Evolutionary conservation across 208 protist species (phyloP).

Genomic region (Acanthamoeba healyi): DNA sequence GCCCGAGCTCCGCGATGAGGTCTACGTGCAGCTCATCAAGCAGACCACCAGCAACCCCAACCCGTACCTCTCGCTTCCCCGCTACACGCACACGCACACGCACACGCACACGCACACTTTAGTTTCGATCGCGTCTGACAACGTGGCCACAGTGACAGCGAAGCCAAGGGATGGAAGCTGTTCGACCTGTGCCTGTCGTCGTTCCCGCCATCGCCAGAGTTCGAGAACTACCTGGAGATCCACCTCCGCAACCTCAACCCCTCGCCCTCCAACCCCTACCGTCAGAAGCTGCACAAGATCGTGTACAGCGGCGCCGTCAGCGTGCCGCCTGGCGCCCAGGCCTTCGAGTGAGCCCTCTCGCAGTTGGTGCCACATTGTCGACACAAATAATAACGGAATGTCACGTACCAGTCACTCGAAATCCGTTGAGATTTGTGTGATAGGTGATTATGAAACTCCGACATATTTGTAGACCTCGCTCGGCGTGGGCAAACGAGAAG

Average conservation of each 20-base stretch:
- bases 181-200: conserved; percentile 75
- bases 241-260: conserved; percentile 58
- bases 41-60: conserved; percentile 66
- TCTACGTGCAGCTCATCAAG: conserved; percentile 72
- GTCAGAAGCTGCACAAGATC: conserved; percentile 28
- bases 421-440: too few species aligned
- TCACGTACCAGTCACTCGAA: too few species aligned
- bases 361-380: too few species aligned
- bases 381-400: too few species aligned
- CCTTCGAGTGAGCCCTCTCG: not conserved
- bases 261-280: conserved; percentile 23
- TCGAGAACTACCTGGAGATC: conserved; percentile 81
- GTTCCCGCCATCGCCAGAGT: conserved; percentile 80
- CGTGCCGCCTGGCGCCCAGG: not conserved
- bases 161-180: conserved; percentile 74
- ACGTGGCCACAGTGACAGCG: not conserved
- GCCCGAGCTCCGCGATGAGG: conserved; percentile 59
- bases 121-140: not conserved
- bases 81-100: too few species aligned
- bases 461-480: too few species aligned
- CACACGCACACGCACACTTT: too few species aligned
- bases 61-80: not conserved
- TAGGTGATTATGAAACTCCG: too few species aligned
- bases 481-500: too few species aligned
- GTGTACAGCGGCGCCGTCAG: not conserved